Evolutionary conservation across 2,329 filamentous ascomycete species (phyloP).

Genomic region (Epichloe gansuensis): DNA sequence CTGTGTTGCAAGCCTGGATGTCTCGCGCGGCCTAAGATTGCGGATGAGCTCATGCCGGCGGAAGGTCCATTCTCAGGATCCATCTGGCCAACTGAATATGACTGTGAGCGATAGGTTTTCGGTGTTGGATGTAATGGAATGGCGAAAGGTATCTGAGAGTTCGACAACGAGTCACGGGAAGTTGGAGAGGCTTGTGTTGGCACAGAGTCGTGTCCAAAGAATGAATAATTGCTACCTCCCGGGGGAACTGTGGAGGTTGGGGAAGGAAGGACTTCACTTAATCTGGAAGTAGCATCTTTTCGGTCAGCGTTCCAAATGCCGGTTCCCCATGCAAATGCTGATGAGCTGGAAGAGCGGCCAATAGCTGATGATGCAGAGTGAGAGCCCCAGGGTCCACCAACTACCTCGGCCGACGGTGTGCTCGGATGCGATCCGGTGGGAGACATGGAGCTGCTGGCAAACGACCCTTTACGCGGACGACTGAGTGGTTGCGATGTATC

Average conservation of each 20-base stretch:
- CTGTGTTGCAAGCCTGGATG: constrained; percentile 65
- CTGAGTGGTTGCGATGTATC: constrained; percentile 56
- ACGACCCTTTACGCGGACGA: constrained; percentile 61
- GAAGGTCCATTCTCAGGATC: constrained; percentile 48
- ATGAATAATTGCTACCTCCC: constrained; percentile 29
- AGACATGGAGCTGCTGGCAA: constrained; percentile 64
- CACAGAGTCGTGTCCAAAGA: constrained; percentile 34
- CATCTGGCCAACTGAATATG: constrained; percentile 86
- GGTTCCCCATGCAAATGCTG: constrained; percentile 55
- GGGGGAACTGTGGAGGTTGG: constrained; percentile 50
- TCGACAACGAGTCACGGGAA: constrained; percentile 39
- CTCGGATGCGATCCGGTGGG: constrained; percentile 69
- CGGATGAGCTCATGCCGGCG: constrained; percentile 30
- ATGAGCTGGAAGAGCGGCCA: constrained; percentile 29
- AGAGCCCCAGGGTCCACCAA: constrained; percentile 39
- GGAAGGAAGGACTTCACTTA: constrained; percentile 63
- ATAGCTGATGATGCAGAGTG: constrained; percentile 35
- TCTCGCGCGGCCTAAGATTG: constrained; percentile 39
- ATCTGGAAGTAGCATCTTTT: constrained; percentile 62
- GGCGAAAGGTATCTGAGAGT: constrained; percentile 65
- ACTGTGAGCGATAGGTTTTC: constrained; percentile 90
- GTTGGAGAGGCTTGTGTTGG: constrained; percentile 37
- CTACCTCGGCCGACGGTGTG: constrained; percentile 58
- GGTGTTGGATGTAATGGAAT: constrained; percentile 82
- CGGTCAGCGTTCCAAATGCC: constrained; percentile 74